Evolutionary conservation across 1,139 yeast species (phyloP).

Genomic region (Geotrichum fermentans): DNA sequence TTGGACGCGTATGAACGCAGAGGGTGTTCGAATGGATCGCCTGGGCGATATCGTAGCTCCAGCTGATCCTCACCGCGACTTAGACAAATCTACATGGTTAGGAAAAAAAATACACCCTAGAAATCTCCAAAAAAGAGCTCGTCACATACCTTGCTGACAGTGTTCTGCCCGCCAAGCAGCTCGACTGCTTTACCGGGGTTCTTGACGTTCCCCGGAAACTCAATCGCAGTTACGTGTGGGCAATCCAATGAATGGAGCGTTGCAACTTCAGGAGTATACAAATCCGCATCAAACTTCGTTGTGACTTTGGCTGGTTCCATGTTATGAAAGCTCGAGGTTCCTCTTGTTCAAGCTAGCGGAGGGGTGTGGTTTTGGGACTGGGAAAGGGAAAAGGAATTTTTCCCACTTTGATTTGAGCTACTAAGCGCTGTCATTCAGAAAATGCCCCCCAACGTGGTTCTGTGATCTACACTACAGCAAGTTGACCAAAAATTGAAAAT

Average conservation of each 20-base stretch:
- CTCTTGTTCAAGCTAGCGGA: neutral
- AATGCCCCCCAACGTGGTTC: too few relatives aligned
- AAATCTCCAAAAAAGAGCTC: neutral
- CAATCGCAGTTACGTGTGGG: constrained; percentile 42
- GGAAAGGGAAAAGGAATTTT: constrained; percentile 7
- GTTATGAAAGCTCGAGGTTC: neutral
- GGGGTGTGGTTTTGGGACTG: too few relatives aligned
- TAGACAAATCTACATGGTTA: constrained; percentile 30
- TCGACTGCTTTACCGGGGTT: constrained; percentile 59
- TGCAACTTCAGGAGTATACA: constrained; percentile 25
- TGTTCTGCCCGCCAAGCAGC: constrained; percentile 71
- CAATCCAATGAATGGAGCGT: constrained; percentile 26
- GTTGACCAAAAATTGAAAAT: too few relatives aligned
- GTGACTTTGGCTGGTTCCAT: neutral
- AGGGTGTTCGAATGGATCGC: constrained; percentile 80
- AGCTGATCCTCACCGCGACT: constrained; percentile 43
- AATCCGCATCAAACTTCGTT: neutral
- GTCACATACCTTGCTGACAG: constrained; percentile 34
- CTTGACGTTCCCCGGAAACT: constrained; percentile 70
- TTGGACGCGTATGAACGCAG: constrained; percentile 45
- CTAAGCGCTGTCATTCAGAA: too few relatives aligned
- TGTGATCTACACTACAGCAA: too few relatives aligned
- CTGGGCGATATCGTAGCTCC: constrained; percentile 58
- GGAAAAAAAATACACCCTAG: constrained; percentile 10
- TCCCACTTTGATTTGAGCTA: too few relatives aligned